These are phyloP conservation scores for Apiospora phragmitis DNA, from an alignment of 2,329 filamentous ascomycete species.

Conservation along the genomic window DNA sequence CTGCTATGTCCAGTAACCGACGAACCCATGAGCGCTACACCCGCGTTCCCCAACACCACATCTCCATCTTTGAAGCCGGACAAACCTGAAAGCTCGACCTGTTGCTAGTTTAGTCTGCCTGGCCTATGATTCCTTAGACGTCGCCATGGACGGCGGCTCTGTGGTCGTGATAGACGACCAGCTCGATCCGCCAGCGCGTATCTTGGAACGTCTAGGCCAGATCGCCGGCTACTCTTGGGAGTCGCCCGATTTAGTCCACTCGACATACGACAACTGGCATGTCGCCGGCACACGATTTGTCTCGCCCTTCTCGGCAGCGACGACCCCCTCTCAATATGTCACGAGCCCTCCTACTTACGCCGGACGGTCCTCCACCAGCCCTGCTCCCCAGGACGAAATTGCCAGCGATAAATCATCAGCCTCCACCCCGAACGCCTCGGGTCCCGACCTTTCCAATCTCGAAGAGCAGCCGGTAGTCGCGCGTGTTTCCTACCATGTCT, in stretches of 20 bases:
- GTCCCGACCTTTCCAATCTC: constrained; percentile 52
- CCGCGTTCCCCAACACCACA: constrained; percentile 3
- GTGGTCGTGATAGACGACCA: constrained; percentile 52
- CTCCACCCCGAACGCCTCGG: constrained; percentile 35
- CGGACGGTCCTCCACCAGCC: constrained; percentile 40
- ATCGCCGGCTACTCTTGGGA: constrained; percentile 77
- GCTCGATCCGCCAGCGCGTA: constrained; percentile 64
- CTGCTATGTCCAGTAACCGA: constrained; percentile 8
- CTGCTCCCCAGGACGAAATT: constrained; percentile 39
- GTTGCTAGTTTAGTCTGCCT: background rate
- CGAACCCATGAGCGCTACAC: constrained; percentile 9
- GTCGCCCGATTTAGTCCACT: constrained; percentile 55
- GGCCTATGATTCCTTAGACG: constrained; percentile 8
- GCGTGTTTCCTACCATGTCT: constrained; percentile 76
- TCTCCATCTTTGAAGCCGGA: background rate
- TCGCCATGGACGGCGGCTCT: constrained; percentile 39
- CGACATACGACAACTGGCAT: constrained; percentile 89
- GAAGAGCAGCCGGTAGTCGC: constrained; percentile 71
- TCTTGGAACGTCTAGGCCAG: constrained; percentile 73
- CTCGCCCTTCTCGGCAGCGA: constrained; percentile 48
- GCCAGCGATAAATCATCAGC: constrained; percentile 39
- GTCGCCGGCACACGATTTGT: constrained; percentile 64
- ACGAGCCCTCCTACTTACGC: constrained; percentile 45
- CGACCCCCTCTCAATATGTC: constrained; percentile 45
- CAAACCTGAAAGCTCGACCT: background rate